phyloP scores from a whole-genome alignment of 768 basidiomycete genomes.

The Neoboletus brunneissimus region DNA sequence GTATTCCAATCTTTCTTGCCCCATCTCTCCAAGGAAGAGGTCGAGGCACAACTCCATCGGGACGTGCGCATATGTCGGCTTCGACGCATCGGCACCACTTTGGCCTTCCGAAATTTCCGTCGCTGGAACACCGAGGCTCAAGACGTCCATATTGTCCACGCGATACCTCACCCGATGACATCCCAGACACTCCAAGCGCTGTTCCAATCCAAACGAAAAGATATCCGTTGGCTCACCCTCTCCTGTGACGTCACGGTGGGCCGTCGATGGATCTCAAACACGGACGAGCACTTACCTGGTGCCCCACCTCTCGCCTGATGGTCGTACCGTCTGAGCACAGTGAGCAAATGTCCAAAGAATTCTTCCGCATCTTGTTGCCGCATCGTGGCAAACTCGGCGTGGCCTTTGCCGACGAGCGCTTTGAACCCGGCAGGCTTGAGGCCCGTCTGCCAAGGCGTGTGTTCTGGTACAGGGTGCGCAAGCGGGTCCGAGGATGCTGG shows the following conservation, averaged over 20 bases:
- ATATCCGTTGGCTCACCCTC: slow-evolving; percentile 64
- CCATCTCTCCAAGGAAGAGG: slow-evolving; percentile 40
- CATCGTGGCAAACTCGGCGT: slow-evolving; percentile 95
- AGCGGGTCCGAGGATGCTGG: slow-evolving; percentile 33
- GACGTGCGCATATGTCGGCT: slow-evolving; percentile 62
- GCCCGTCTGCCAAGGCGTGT: slow-evolving; percentile 61
- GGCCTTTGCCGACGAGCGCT: slow-evolving; percentile 85
- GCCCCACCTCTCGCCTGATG: slow-evolving; percentile 44
- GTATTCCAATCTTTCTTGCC: slow-evolving; percentile 73
- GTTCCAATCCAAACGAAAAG: slow-evolving; percentile 83
- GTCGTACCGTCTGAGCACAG: slow-evolving; percentile 63
- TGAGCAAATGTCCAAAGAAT: slow-evolving; percentile 82
- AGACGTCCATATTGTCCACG: slow-evolving; percentile 68
- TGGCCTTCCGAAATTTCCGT: slow-evolving; percentile 29
- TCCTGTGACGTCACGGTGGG: neutral
- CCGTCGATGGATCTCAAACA: neutral
- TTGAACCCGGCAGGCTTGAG: slow-evolving; percentile 84
- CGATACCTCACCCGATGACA: slow-evolving; percentile 84
- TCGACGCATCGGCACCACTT: slow-evolving; percentile 28
- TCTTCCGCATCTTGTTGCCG: slow-evolving; percentile 96
- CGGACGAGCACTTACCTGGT: slow-evolving; percentile 23
- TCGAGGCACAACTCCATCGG: slow-evolving; percentile 60
- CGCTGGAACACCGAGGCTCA: slow-evolving; percentile 81
- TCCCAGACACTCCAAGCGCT: slow-evolving; percentile 75
- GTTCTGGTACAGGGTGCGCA: slow-evolving; percentile 28